A percentile compares a stretch with the other conserved stretches of the same genome.
Conservation (phyloP, 176 grass and related monocot species). For the Thinopyrum elongatum region DNA sequence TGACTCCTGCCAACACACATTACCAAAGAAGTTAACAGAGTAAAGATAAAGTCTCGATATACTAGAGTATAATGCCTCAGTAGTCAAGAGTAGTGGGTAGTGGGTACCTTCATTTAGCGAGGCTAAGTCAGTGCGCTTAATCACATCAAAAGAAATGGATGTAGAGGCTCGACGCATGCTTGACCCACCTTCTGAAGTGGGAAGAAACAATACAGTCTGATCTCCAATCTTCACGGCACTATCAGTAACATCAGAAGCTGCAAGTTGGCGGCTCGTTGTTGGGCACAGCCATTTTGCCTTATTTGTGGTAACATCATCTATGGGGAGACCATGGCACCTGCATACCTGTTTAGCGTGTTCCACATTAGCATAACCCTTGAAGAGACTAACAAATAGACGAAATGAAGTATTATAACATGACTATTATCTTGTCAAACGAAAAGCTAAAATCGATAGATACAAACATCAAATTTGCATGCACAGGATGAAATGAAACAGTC, state of each 20-base stretch:
- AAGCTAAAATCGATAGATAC: background rate
- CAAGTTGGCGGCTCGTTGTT: slow-evolving; percentile 55
- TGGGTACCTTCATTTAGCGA: slow-evolving; percentile 77
- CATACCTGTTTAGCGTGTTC: slow-evolving; percentile 62
- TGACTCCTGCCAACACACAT: slow-evolving; percentile 51
- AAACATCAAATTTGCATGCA: slow-evolving; percentile 20
- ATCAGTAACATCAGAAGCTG: slow-evolving; percentile 72
- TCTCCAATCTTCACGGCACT: slow-evolving; percentile 78
- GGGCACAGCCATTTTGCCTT: slow-evolving; percentile 53
- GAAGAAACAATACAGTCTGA: slow-evolving; percentile 66
- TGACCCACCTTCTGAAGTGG: slow-evolving; percentile 48
- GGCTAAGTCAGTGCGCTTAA: slow-evolving; percentile 69
- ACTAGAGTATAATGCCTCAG: background rate
- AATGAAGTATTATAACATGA: background rate
- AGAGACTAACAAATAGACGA: background rate
- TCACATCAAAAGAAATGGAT: slow-evolving; percentile 62
- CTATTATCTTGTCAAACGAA: slow-evolving; percentile 3
- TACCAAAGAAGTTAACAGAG: slow-evolving; percentile 8
- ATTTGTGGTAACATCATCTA: slow-evolving; percentile 29
- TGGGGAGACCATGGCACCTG: slow-evolving; percentile 73
- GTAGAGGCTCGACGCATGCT: slow-evolving; percentile 35
- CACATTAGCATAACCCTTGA: slow-evolving; percentile 25
- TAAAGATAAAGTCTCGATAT: background rate
- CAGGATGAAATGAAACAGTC: slow-evolving; percentile 18
- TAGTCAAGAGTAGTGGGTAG: background rate